Evolutionary conservation across 2,329 filamentous ascomycete genomes (phyloP).

Genomic region (Thielaviopsis musarum): DNA sequence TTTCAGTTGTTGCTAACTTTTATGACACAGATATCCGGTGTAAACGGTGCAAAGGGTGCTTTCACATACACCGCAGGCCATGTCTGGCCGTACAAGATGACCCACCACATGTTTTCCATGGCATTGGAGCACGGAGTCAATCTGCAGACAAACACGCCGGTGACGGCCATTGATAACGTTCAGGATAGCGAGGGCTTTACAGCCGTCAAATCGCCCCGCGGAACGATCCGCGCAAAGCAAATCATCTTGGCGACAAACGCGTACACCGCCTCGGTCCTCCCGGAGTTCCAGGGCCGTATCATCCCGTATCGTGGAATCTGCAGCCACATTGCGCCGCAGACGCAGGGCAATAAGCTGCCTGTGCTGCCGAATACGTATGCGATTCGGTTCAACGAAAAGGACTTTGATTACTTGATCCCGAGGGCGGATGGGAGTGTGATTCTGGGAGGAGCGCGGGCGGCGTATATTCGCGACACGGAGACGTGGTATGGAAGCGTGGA

Average conservation of each 20-base stretch:
- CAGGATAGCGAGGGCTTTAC: slow-evolving; percentile 4
- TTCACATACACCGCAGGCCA: slow-evolving; percentile 18
- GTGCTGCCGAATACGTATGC: slow-evolving; percentile 12
- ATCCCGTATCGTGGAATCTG: slow-evolving; percentile 12
- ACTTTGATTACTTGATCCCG: slow-evolving; percentile 17
- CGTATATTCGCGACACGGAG: slow-evolving; percentile 19
- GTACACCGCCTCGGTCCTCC: slow-evolving; percentile 16
- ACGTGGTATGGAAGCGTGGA: slow-evolving; percentile 30
- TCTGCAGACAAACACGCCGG: slow-evolving; percentile 15
- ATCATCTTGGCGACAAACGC: slow-evolving; percentile 17
- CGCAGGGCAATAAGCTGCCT: not conserved
- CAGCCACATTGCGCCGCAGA: slow-evolving; percentile 10
- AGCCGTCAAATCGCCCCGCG: slow-evolving; percentile 14
- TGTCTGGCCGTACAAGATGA: slow-evolving; percentile 16
- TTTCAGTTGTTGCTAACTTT: slow-evolving; percentile 1
- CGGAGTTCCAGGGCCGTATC: slow-evolving; percentile 13
- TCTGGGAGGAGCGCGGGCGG: slow-evolving; percentile 13
- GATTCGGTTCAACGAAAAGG: slow-evolving; percentile 13
- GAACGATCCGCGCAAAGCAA: slow-evolving; percentile 13
- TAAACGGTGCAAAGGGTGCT: slow-evolving; percentile 21
- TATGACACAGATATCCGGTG: slow-evolving; percentile 17
- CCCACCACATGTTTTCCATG: slow-evolving; percentile 11
- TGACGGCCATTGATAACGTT: slow-evolving; percentile 9
- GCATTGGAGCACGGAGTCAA: slow-evolving; percentile 11
- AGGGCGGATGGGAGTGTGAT: slow-evolving; percentile 13